Evolutionary conservation across 23 red algal genomes (phyloP).

Genomic region (Cyanidium caldarium): DNA sequence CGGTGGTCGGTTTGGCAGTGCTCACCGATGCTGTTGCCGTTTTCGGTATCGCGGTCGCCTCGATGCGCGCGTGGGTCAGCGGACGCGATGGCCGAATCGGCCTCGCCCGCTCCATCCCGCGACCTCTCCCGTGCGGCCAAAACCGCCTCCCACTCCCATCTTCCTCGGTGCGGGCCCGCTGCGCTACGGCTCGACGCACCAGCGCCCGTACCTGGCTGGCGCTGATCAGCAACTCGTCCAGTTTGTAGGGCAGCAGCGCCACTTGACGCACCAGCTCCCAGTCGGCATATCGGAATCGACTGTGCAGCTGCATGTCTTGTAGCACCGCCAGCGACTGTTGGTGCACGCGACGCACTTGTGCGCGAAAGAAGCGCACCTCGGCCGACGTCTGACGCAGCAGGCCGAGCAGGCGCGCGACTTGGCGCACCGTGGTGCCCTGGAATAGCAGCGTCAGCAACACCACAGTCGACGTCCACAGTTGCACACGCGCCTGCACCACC

Average conservation of each 20-base stretch:
- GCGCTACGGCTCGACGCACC: neutral
- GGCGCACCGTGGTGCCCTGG: slow-evolving; percentile 25
- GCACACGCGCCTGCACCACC: slow-evolving; percentile 23
- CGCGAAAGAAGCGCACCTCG: neutral
- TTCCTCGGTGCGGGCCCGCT: neutral
- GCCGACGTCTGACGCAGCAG: neutral
- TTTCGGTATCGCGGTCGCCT: neutral
- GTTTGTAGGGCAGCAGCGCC: neutral
- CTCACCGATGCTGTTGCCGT: no score
- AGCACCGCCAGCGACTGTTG: neutral
- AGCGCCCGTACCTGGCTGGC: neutral
- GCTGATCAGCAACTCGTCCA: neutral
- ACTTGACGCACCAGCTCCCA: neutral
- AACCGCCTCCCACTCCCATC: no score
- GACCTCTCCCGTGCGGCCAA: no score
- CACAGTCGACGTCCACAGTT: slow-evolving; percentile 76
- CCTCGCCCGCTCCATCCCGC: no score
- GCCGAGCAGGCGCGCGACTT: neutral
- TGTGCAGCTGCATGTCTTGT: neutral
- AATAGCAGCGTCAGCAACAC: slow-evolving; percentile 53
- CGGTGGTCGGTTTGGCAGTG: neutral
- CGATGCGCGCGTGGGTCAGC: neutral
- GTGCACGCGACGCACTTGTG: neutral
- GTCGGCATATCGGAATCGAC: neutral
- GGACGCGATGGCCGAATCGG: no score